These are phyloP conservation scores for Pseudogymnoascus destructans DNA, from an alignment of 2,329 filamentous ascomycete species.

Conservation along the genomic window DNA sequence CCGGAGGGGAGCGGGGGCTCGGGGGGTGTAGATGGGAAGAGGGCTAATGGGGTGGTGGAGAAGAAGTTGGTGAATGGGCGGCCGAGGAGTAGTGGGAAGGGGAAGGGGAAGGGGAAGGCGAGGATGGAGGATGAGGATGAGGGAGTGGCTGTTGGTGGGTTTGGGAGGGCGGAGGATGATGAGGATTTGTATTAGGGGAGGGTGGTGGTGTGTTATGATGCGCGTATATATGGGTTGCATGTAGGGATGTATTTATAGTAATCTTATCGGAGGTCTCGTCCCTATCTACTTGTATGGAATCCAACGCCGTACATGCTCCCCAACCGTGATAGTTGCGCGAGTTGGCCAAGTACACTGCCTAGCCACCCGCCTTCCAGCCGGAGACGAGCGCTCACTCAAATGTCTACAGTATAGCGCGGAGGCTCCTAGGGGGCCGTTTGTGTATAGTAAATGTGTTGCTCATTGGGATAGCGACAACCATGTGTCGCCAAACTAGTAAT, in stretches of 20 bases:
- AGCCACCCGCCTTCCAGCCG: background rate
- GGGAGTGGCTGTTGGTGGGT: constrained; percentile 31
- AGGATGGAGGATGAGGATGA: constrained; percentile 40
- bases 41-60: constrained; percentile 12
- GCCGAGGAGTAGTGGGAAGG: constrained; percentile 37
- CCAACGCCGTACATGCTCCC: background rate
- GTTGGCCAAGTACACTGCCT: background rate
- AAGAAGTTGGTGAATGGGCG: constrained; percentile 12
- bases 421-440: background rate
- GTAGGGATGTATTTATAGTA: background rate
- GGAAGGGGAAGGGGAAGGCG: constrained; percentile 35
- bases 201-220: background rate
- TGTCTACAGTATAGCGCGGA: background rate
- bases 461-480: background rate
- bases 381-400: background rate
- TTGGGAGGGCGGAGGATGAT: constrained; percentile 24
- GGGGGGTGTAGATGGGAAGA: constrained; percentile 23
- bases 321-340: background rate
- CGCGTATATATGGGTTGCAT: constrained; percentile 1
- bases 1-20: constrained; percentile 27
- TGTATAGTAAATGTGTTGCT: background rate
- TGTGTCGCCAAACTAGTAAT: background rate
- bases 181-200: constrained; percentile 25
- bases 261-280: background rate
- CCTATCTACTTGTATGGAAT: background rate